Evolutionary conservation across 208 protist genomes (phyloP).

Genomic region (Trypanosoma cruzi): DNA sequence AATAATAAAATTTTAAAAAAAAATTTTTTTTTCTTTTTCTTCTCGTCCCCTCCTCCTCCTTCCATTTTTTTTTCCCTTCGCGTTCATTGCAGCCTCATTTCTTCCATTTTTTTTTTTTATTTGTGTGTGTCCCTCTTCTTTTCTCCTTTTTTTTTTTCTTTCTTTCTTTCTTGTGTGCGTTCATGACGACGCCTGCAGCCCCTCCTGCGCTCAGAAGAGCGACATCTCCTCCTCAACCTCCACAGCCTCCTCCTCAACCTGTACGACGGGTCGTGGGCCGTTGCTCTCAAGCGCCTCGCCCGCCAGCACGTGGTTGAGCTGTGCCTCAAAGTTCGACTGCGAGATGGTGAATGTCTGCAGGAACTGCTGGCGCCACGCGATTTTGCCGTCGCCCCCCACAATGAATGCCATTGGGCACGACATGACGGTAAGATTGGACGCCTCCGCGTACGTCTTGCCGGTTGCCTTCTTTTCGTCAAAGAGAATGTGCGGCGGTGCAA

Average conservation of each 20-base stretch:
- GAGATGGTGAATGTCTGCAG: conserved; percentile 84
- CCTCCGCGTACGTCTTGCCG: conserved; percentile 72
- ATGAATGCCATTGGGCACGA: conserved; percentile 92
- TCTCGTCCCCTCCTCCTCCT: neutral
- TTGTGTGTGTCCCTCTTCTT: neutral
- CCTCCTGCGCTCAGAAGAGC: conserved; percentile 64
- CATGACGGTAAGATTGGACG: conserved; percentile 84
- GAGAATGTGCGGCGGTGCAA: conserved; percentile 72
- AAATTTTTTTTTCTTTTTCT: conserved; percentile 1
- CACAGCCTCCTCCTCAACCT: conserved; percentile 88
- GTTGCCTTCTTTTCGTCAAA: conserved; percentile 88
- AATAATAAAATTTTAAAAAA: neutral
- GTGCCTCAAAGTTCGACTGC: conserved; percentile 91
- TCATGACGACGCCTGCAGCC: neutral
- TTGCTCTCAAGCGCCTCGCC: conserved; percentile 83
- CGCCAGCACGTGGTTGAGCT: conserved; percentile 80
- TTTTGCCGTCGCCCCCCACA: conserved; percentile 70
- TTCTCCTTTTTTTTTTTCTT: neutral
- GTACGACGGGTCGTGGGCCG: conserved; percentile 81
- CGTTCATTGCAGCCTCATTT: neutral
- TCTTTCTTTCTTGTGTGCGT: neutral
- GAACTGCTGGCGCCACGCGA: conserved; percentile 92
- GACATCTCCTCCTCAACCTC: conserved; percentile 91
- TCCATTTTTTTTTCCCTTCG: neutral
- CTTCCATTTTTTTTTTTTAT: neutral